Evolutionary conservation across 805 yeast species (phyloP), one percentile per base, ranked within the genome.

Genomic region (Yarrowia porcina): DNA sequence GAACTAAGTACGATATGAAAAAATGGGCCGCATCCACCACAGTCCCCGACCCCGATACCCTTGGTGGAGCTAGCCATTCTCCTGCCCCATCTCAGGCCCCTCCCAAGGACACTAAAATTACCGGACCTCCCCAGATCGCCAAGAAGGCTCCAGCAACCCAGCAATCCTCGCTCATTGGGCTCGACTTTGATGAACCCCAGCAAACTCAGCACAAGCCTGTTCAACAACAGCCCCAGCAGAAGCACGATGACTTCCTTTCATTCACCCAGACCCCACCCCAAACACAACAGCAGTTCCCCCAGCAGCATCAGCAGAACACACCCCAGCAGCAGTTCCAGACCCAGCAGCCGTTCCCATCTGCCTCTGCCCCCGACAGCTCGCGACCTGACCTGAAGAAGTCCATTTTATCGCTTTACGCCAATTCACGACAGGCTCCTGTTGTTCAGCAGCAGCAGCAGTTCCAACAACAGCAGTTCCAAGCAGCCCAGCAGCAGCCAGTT

Each of bases 311-410:
- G 56, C 56, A 49, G 56, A 49, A 39, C 39, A 57, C 18, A 32
- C 69, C 20, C 21, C 66, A 27, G 64, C 65, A 17, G 61, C 69
- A 27, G 68, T 72, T 27, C 66, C 69, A 20, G 35, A 64, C 20
- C 12, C 66, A 23, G 52, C 61, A 56, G 30, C 47, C 49, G 23
- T 41, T 66, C 27, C 50, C 69, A 18, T 33, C 70, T 11, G 50
- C 68, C 5, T 50, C 68, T 52, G 63, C 69, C 30, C 39, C 68
- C 42, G 65, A 73, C 36, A 54, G 69, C 10, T 64, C 80, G 33
- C 81, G 97, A 70, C 93, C 94, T 3, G 97, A 93, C 70, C 80
- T 94, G 73, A 94, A 94, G 72, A 90, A 90, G 75, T 90, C 97
- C 0, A 94, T 94, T 65, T 76, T 94, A 64, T 90, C 97, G 23